Conservation (phyloP, 768 basidiomycete species). For the Auricularia heimuer region DNA sequence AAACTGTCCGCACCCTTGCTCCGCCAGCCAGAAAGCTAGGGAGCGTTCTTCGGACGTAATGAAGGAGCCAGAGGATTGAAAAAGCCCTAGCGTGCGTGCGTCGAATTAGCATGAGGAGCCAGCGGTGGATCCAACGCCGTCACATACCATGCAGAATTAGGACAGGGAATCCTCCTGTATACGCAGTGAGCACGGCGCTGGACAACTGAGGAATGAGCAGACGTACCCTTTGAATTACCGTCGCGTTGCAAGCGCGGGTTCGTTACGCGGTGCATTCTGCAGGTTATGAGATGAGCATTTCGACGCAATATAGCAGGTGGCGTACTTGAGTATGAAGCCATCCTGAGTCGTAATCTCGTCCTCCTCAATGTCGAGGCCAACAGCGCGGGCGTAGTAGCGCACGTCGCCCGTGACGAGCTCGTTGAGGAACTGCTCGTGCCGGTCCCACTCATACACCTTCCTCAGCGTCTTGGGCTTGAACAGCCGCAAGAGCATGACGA, state of each 20-base stretch:
- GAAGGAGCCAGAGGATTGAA: constrained; percentile 38
- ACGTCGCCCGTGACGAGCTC: constrained; percentile 32
- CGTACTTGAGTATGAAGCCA: constrained; percentile 29
- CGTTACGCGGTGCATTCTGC: constrained; percentile 25
- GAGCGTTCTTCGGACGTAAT: constrained; percentile 39
- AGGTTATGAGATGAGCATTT: neutral
- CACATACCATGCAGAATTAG: constrained; percentile 30
- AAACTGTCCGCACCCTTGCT: constrained; percentile 20
- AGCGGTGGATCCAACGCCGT: neutral
- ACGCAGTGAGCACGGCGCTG: neutral
- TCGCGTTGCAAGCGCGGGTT: constrained; percentile 22
- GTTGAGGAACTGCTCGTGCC: constrained; percentile 24
- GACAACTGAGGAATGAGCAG: neutral
- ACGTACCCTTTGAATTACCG: constrained; percentile 19
- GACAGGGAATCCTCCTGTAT: constrained; percentile 27
- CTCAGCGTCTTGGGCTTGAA: constrained; percentile 14
- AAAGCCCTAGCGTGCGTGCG: constrained; percentile 21
- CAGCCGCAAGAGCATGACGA: constrained; percentile 11
- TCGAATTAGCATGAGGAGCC: neutral
- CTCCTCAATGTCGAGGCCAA: constrained; percentile 35
- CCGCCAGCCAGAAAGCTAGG: constrained; percentile 40
- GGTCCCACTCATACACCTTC: constrained; percentile 27
- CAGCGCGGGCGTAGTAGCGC: constrained; percentile 32
- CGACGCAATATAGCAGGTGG: neutral
- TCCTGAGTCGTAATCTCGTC: constrained; percentile 37